A percentile compares a stretch with the other conserved stretches of the same genome.
Conservation (phyloP, 2,329 filamentous ascomycete genomes). For the Phaeophleospora eucalypticola region DNA sequence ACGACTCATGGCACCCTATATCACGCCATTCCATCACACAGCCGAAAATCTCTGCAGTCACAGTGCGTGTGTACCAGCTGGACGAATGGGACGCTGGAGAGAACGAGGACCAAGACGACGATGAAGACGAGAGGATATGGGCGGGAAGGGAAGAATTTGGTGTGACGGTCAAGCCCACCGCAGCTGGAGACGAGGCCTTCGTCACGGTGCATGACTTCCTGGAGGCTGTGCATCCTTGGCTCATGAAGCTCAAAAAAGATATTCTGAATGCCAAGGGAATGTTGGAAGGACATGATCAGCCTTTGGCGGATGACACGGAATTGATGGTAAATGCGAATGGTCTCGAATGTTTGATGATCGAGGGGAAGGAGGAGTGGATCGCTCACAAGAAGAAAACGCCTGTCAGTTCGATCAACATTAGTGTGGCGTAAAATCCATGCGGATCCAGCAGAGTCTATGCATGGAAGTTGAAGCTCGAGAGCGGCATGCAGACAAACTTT, state of each 20-base stretch:
- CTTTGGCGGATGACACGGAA: not conserved
- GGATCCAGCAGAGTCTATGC: too few species aligned
- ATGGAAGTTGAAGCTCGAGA: too few species aligned
- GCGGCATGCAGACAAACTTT: too few species aligned
- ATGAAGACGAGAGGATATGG: not conserved
- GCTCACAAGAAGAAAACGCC: too few species aligned
- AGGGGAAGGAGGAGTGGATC: too few species aligned
- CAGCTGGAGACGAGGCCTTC: not conserved
- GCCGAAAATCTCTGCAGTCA: not conserved
- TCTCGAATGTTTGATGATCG: too few species aligned
- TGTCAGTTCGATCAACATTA: too few species aligned
- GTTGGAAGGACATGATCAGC: not conserved
- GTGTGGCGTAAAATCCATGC: too few species aligned
- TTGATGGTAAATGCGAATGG: not conserved
- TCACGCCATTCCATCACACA: not conserved
- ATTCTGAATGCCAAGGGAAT: not conserved
- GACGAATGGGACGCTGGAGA: not conserved
- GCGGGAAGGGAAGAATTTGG: not conserved
- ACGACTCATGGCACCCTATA: not conserved
- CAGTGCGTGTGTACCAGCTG: not conserved
- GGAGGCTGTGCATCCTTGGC: slow-evolving; percentile 1
- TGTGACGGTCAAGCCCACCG: not conserved
- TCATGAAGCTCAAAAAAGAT: not conserved
- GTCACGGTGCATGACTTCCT: slow-evolving; percentile 1
- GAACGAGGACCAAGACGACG: too few species aligned